Percentiles rank a stretch among this genome's conserved stretches.
phyloP scores from a whole-genome alignment of 768 basidiomycete species.

The Amyloporia xantha region DNA sequence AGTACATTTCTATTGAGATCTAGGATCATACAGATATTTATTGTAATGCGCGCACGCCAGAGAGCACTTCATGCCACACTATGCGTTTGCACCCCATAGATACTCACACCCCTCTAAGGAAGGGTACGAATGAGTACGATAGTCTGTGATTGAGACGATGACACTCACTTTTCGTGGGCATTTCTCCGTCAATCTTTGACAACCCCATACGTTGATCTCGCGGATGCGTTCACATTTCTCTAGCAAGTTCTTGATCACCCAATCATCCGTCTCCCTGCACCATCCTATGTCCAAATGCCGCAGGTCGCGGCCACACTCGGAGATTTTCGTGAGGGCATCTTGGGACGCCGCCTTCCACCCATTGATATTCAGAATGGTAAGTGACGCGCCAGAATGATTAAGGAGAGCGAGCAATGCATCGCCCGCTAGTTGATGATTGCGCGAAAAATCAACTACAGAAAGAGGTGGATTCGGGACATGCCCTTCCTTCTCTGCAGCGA shows the following conservation, averaged over 20 bases:
- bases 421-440: constrained; percentile 48
- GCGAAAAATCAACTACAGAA: constrained; percentile 48
- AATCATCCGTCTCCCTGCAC: constrained; percentile 80
- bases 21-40: no score
- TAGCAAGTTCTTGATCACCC: constrained; percentile 65
- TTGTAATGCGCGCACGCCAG: no score
- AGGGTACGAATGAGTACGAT: background rate
- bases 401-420: constrained; percentile 58
- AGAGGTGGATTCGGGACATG: constrained; percentile 39
- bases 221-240: constrained; percentile 34
- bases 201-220: constrained; percentile 49
- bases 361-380: constrained; percentile 66
- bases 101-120: constrained; percentile 7
- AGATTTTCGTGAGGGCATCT: constrained; percentile 35
- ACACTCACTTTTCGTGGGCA: constrained; percentile 43
- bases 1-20: no score
- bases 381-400: constrained; percentile 51
- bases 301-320: constrained; percentile 35
- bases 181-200: constrained; percentile 39
- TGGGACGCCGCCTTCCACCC: constrained; percentile 61
- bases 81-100: constrained; percentile 7
- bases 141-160: no score
- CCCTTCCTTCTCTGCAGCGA: constrained; percentile 7
- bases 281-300: constrained; percentile 73
- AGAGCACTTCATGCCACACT: background rate